Base-by-base conservation (phyloP, 176 grass and related monocot species). In the Elaeis guineensis region DNA sequence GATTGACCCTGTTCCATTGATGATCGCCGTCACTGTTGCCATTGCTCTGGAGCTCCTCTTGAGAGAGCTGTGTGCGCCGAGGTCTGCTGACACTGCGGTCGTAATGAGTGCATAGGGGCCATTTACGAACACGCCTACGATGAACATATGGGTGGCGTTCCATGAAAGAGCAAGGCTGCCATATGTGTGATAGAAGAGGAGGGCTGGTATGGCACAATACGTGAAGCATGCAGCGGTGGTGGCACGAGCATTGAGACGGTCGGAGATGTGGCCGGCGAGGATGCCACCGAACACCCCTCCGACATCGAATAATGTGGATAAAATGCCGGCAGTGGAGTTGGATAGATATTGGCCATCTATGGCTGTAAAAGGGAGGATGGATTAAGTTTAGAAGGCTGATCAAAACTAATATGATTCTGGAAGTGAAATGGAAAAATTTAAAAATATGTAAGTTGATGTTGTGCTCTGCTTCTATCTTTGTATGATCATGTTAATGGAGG, bases 1-100 rank as follows among this genome's bases (percentile, higher is more conserved):
- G 32, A 94, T 75, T 4, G 89, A 94, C 8, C 89, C 84, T 0
- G 84, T 94, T 12, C 84, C 89, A 24, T 94, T 77, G 39, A 94
- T 94, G 76, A 94, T 94, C 39, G 89, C 89, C 3, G 89, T 94
- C 18, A 95, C 89, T 29, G 84, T 95, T 16, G 89, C 89, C 48
- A 95, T 58, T 19, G 89, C 89, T 25, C 89, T 63, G 19, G 84
- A 85, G 70, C 85, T 95, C 63, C 89, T 81, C 23, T 77, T 82
- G 23, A 95, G 79, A 19, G 89, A 95, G 75, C 80, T 89, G 72
- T 95, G 89, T 11, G 84, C 82, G 30, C 89, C 89, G 17, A 95
- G 81, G 75, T 89, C 89, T 1, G 89, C 71, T 0, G 89, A 95
- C 19, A 95, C 84, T 14, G 89, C 89, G 2, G 89, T 95, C 39